Conservation (phyloP, 805 yeast genomes). For the Suhomyces prunicola region DNA sequence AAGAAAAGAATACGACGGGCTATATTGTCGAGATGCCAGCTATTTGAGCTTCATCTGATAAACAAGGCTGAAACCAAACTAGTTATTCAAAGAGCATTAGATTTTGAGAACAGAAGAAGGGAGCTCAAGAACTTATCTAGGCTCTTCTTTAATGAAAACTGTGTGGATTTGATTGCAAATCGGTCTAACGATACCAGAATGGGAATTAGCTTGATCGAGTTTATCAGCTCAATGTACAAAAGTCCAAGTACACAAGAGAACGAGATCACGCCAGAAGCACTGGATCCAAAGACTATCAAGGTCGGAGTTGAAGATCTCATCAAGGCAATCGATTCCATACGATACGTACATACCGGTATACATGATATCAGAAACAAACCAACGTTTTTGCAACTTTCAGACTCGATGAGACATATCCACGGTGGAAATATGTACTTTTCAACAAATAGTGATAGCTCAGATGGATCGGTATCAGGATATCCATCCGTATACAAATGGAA, state of each 20-base stretch:
- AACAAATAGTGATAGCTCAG: background rate
- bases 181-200: constrained; percentile 27
- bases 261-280: background rate
- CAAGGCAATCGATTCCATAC: background rate
- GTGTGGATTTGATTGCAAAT: constrained; percentile 15
- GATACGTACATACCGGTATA: background rate
- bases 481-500: background rate
- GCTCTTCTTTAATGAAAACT: constrained; percentile 12
- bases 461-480: background rate
- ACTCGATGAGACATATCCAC: background rate
- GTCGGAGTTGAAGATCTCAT: background rate
- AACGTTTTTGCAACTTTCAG: background rate
- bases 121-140: constrained; percentile 9
- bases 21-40: constrained; percentile 76
- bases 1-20: constrained; percentile 80
- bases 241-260: background rate
- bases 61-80: constrained; percentile 44
- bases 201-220: constrained; percentile 32
- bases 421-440: background rate
- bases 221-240: constrained; percentile 18
- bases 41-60: constrained; percentile 64
- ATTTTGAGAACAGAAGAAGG: constrained; percentile 30
- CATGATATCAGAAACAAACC: background rate
- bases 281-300: background rate
- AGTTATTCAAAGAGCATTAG: constrained; percentile 58